A percentile compares a stretch with the other conserved stretches of the same genome.
These are phyloP conservation scores for Carex arenaria DNA, from an alignment of 202 grass and related monocot species.

Conservation along the genomic window DNA sequence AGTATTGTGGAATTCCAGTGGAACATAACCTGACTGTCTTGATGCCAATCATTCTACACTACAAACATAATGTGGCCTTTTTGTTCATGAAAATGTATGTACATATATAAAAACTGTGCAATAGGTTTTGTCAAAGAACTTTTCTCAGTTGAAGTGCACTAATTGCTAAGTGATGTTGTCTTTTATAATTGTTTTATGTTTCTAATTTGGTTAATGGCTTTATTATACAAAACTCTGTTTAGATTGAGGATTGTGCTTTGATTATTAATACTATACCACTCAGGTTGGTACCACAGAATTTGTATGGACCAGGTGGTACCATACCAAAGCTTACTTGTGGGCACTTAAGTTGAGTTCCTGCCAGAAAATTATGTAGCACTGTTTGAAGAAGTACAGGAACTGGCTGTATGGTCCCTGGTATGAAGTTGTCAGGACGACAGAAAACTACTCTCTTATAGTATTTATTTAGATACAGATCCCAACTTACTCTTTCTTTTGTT, in stretches of 20 bases:
- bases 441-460: background rate
- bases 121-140: background rate
- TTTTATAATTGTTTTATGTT: background rate
- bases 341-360: background rate
- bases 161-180: background rate
- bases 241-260: background rate
- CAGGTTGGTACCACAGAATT: constrained; percentile 1
- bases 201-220: background rate
- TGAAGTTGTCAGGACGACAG: background rate
- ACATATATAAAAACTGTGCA: background rate
- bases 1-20: background rate
- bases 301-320: background rate
- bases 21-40: background rate
- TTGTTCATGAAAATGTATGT: background rate
- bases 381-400: background rate
- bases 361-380: background rate
- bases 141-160: background rate
- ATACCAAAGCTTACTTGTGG: background rate
- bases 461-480: background rate
- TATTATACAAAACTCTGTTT: background rate
- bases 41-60: background rate
- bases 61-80: background rate
- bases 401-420: background rate
- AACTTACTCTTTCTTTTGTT: constrained; percentile 2
- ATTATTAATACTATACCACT: background rate